Evolutionary conservation across 1,284 basidiomycete genomes (phyloP).

Genomic region (Heterobasidion irregulare): DNA sequence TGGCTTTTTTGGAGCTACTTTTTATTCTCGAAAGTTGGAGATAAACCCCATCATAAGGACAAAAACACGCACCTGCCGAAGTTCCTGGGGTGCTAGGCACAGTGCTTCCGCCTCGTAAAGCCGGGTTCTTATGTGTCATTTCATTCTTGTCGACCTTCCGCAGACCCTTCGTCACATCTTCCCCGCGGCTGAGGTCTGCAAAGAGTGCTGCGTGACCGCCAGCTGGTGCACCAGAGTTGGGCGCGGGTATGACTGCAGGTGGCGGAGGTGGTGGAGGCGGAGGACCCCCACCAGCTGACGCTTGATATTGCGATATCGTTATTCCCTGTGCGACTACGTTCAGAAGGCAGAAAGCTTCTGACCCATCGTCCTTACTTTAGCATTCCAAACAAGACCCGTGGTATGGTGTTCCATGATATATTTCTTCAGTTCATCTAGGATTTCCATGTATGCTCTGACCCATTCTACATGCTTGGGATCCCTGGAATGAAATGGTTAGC

Average conservation of each 20-base stretch:
- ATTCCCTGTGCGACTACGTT: constrained; percentile 44
- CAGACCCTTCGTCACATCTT: constrained; percentile 83
- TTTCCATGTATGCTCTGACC: constrained; percentile 66
- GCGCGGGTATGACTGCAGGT: constrained; percentile 24
- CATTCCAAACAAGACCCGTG: constrained; percentile 88
- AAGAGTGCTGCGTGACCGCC: constrained; percentile 86
- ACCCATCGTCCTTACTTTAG: constrained; percentile 42
- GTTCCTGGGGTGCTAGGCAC: constrained; percentile 42
- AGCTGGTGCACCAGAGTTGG: constrained; percentile 30
- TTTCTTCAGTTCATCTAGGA: constrained; percentile 75
- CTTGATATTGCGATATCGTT: constrained; percentile 47
- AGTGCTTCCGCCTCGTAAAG: constrained; percentile 57
- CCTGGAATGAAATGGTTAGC: constrained; percentile 31
- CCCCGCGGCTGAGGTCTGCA: constrained; percentile 86
- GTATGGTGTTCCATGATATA: constrained; percentile 88
- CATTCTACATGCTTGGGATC: constrained; percentile 88
- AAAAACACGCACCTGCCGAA: constrained; percentile 8
- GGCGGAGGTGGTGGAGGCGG: constrained; percentile 49
- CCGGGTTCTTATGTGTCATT: constrained; percentile 99
- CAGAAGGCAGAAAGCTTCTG: not conserved
- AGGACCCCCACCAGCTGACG: constrained; percentile 24
- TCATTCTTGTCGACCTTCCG: constrained; percentile 93
- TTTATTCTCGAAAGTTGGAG: not conserved
- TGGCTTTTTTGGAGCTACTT: constrained; percentile 51
- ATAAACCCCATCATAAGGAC: not conserved